Evolutionary conservation across 768 basidiomycete genomes (phyloP), one percentile per base, ranked within the genome.

Genomic region (Boletus barrowsii): DNA sequence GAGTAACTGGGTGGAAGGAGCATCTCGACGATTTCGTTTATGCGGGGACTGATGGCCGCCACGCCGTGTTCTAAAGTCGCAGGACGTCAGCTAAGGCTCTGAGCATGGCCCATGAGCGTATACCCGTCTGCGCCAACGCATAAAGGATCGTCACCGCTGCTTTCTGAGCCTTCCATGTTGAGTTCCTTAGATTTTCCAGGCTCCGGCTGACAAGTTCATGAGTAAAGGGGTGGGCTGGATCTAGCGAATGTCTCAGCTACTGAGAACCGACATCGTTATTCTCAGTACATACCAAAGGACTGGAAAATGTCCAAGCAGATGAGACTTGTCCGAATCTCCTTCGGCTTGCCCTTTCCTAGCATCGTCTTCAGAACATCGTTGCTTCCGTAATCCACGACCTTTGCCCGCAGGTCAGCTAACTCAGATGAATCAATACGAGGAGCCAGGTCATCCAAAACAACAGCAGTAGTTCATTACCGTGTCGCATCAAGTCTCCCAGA

Each of bases 71-170:
- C 51, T 52, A 11, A n/a, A 3, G 18, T 13, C 10, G 14, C 29
- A 14, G 0, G 5, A 32, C 2, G 2, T 39, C 17, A 20, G 45
- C 7, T 3, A 20, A 1, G 9, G 4, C 7, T 8, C 44, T 10
- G 10, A 41, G 20, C 3, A 17, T 18, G 17, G 14, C n/a, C 7
- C 37, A 10, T 9, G n/a, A 41, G 17, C 17, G 1, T 52, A n/a
- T 56, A 64, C 65, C 42, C 1, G 62, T 66, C 41, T 49, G 60
- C 26, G 60, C 57, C 47, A 66, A 39, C 5, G 65, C 59, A 10
- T 53, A 64, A 11, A 66, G 63, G 14, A 67, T 60, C 8, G 41
- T 55, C 41, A 62, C 60, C 1, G 60, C 65, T 17, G 65, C 63
- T 26, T 66, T 67, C 51, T 64, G 65, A 7, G 3, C 11, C 35